Percentiles rank a stretch among this genome's conserved stretches.
phyloP scores from a whole-genome alignment of 2,329 filamentous ascomycete genomes.

The Diaporthe sp. region DNA sequence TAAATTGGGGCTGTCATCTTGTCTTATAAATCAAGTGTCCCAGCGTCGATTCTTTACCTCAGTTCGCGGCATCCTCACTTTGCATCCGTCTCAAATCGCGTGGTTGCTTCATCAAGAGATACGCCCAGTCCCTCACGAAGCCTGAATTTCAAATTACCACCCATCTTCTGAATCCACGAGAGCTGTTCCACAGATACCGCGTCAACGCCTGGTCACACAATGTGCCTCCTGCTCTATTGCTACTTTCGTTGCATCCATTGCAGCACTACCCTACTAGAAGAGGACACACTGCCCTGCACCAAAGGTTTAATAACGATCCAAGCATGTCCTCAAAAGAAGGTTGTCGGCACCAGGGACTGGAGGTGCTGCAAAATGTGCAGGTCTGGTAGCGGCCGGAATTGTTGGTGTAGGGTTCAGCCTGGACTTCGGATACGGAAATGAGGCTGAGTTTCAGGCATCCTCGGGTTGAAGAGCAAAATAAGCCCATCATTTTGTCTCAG shows the following conservation, averaged over 20 bases:
- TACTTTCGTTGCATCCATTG: constrained; percentile 37
- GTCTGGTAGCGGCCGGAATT: constrained; percentile 37
- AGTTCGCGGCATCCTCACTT: background rate
- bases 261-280: background rate
- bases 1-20: background rate
- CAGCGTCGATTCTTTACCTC: background rate
- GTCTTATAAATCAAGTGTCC: background rate
- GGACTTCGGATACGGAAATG: constrained; percentile 32
- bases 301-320: constrained; percentile 1
- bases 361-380: constrained; percentile 34
- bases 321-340: background rate
- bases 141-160: background rate
- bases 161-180: background rate
- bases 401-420: constrained; percentile 35
- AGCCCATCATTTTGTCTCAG: background rate
- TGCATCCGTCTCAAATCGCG: too few species aligned
- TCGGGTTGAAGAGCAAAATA: too few species aligned
- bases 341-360: background rate
- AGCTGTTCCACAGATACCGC: background rate
- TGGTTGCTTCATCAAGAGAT: too few species aligned
- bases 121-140: background rate
- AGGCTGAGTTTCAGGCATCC: background rate
- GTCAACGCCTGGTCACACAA: background rate
- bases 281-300: constrained; percentile 19
- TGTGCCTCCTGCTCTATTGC: constrained; percentile 34